A percentile compares a stretch with the other conserved stretches of the same genome.
These are phyloP conservation scores for Phoenix dactylifera DNA, from an alignment of 176 grass and related monocot species.

Conservation along the genomic window DNA sequence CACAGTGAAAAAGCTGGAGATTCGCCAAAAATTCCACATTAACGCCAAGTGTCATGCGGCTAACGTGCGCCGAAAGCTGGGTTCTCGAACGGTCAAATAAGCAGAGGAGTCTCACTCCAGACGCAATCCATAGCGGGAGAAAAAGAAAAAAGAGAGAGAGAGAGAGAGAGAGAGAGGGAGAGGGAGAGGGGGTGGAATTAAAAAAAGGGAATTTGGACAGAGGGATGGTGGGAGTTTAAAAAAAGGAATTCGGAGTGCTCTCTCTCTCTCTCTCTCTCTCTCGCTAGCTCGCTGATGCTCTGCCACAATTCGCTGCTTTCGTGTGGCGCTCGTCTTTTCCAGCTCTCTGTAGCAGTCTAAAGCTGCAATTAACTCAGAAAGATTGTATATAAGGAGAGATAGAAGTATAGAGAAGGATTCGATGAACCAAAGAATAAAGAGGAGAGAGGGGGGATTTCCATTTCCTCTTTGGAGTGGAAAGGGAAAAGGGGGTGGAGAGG, in stretches of 20 bases:
- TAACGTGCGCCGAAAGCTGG: too few species aligned
- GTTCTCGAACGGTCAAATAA: too few species aligned
- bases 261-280: neutral
- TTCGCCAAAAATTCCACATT: too few species aligned
- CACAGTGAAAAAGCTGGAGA: too few species aligned
- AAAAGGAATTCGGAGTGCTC: too few species aligned
- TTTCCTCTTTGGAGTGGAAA: too few species aligned
- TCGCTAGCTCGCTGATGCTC: neutral
- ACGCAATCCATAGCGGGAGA: too few species aligned
- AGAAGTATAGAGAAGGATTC: slow-evolving; percentile 4
- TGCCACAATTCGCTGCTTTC: slow-evolving; percentile 28
- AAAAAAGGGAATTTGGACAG: neutral
- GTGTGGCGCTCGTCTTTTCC: slow-evolving; percentile 38
- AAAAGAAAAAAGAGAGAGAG: too few species aligned
- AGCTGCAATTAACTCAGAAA: slow-evolving; percentile 27
- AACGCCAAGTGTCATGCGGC: too few species aligned
- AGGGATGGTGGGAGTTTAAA: neutral
- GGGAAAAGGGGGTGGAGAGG: slow-evolving; percentile 13
- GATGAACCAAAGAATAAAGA: neutral
- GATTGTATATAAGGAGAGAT: neutral
- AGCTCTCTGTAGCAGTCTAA: slow-evolving; percentile 17
- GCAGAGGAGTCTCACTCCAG: too few species aligned
- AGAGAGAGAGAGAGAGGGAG: too few species aligned
- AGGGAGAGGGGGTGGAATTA: neutral
- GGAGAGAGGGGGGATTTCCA: slow-evolving; percentile 1